Evolutionary conservation across 106 monocot genomes (phyloP).

Genomic region (Dioscorea alata): DNA sequence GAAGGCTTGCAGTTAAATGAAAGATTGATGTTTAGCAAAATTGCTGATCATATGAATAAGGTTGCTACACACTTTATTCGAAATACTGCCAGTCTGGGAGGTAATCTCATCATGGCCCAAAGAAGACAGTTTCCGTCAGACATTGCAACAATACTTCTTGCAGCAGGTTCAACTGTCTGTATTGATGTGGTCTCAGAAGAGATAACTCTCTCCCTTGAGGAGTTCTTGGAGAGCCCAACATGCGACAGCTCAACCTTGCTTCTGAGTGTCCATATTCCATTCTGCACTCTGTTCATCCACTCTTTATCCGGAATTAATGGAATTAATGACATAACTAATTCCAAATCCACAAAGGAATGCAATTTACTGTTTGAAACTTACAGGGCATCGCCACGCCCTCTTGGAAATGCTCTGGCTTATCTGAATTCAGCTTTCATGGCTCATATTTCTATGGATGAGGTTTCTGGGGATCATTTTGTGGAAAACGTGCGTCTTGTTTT

Average conservation of each 20-base stretch:
- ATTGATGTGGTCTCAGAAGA: constrained; percentile 30
- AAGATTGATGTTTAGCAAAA: constrained; percentile 37
- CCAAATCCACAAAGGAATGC: neutral
- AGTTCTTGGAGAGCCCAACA: constrained; percentile 44
- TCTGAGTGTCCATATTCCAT: constrained; percentile 59
- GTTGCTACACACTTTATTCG: constrained; percentile 68
- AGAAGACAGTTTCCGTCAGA: constrained; percentile 74
- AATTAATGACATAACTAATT: neutral
- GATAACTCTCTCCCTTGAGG: constrained; percentile 34
- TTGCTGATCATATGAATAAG: constrained; percentile 72
- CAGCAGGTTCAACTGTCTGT: constrained; percentile 40
- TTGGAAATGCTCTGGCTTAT: constrained; percentile 75
- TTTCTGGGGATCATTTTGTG: constrained; percentile 23
- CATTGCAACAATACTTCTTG: constrained; percentile 80
- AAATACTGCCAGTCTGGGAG: constrained; percentile 80
- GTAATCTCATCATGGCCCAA: constrained; percentile 81
- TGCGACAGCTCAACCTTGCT: constrained; percentile 41
- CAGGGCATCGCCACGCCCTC: constrained; percentile 71
- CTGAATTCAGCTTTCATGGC: constrained; percentile 72
- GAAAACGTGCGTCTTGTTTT: constrained; percentile 49
- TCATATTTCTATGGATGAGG: constrained; percentile 21
- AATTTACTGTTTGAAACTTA: constrained; percentile 54
- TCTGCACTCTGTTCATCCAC: constrained; percentile 14
- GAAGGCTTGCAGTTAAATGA: constrained; percentile 2
- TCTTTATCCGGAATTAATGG: neutral